Evolutionary conservation across 768 basidiomycete genomes (phyloP).

Genomic region (Tylopilus vinaceipallidus): DNA sequence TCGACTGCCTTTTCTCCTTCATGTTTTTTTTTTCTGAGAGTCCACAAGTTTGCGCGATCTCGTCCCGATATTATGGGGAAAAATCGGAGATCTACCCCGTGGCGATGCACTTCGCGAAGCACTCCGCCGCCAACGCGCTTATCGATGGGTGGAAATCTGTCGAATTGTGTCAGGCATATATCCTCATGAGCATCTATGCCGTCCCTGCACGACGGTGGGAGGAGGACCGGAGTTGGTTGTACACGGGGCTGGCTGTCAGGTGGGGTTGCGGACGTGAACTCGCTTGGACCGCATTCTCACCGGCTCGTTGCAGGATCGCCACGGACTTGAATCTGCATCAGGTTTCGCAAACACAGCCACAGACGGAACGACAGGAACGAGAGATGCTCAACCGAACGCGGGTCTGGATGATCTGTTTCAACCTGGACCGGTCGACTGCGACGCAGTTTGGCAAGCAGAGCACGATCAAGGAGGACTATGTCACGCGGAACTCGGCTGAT

Average conservation of each 20-base stretch:
- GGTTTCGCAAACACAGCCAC: constrained; percentile 55
- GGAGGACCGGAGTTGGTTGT: constrained; percentile 87
- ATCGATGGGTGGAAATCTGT: constrained; percentile 84
- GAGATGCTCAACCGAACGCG: constrained; percentile 82
- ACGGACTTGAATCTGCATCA: constrained; percentile 87
- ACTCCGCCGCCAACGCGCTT: constrained; percentile 75
- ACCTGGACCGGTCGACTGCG: constrained; percentile 82
- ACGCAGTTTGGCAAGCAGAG: constrained; percentile 90
- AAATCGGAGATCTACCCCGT: constrained; percentile 84
- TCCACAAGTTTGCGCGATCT: constrained; percentile 75
- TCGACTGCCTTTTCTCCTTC: no score
- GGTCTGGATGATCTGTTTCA: constrained; percentile 92
- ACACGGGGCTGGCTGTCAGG: constrained; percentile 85
- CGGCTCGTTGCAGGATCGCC: constrained; percentile 54
- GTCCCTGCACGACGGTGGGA: constrained; percentile 84
- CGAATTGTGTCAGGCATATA: constrained; percentile 88
- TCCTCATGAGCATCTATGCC: constrained; percentile 80
- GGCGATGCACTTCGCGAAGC: constrained; percentile 87
- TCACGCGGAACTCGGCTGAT: constrained; percentile 66
- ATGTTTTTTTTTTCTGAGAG: neutral
- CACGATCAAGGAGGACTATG: constrained; percentile 82
- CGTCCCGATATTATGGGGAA: constrained; percentile 74
- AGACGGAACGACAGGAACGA: constrained; percentile 72
- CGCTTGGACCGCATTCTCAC: neutral
- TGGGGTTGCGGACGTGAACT: constrained; percentile 20